phyloP scores from a whole-genome alignment of 352 stramenopile genomes.

The Globisporangium spiculum region DNA sequence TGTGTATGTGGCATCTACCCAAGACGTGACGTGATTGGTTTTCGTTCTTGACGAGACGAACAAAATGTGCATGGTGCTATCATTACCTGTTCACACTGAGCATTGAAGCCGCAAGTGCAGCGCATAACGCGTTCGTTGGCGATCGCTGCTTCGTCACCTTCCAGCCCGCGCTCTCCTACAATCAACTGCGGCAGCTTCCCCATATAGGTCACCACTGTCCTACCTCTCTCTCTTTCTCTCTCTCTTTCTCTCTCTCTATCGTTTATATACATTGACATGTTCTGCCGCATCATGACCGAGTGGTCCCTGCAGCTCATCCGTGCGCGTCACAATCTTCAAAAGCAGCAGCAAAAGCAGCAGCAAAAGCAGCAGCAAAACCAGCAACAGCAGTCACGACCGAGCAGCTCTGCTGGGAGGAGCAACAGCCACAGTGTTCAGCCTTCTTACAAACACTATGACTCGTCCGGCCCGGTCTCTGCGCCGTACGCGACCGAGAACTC shows the following conservation, averaged over 20 bases:
- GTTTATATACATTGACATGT: constrained; percentile 62
- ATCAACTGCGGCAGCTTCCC: too few relatives aligned
- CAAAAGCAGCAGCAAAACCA: constrained; percentile 1
- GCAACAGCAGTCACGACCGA: not conserved
- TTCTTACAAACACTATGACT: constrained; percentile 9
- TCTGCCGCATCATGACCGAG: constrained; percentile 79
- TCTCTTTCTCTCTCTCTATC: not conserved
- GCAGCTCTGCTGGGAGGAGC: not conserved
- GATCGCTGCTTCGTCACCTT: too few relatives aligned
- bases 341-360: constrained; percentile 20
- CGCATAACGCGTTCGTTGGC: too few relatives aligned
- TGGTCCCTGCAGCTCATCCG: constrained; percentile 69
- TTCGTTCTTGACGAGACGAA: too few relatives aligned
- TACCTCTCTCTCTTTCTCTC: not conserved
- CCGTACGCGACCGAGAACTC: constrained; percentile 47
- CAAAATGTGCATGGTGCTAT: too few relatives aligned
- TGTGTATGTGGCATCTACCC: not conserved
- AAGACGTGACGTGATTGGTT: too few relatives aligned
- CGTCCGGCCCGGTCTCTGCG: constrained; percentile 29
- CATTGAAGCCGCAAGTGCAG: too few relatives aligned
- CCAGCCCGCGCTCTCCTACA: too few relatives aligned
- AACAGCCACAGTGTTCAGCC: not conserved
- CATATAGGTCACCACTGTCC: too few relatives aligned
- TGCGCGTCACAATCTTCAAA: constrained; percentile 35
- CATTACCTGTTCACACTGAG: too few relatives aligned